Conservation (phyloP, 2,329 filamentous ascomycete genomes). For the Pseudogymnoascus sp. region DNA sequence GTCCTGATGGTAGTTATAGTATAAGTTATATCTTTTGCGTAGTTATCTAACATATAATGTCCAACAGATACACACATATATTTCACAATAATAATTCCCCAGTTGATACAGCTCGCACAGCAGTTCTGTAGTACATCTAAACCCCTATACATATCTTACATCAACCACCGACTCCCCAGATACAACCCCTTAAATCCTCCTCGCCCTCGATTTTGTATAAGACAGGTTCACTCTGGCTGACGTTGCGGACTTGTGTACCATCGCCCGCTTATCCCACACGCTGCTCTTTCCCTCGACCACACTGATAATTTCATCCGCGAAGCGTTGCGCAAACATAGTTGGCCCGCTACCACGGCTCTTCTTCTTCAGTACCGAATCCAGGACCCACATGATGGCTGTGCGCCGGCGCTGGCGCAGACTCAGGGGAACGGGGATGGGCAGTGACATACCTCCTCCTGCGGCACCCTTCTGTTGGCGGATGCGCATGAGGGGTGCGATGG, state of each 20-base stretch:
- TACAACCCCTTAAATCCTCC: neutral
- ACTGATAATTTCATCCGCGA: conserved; percentile 79
- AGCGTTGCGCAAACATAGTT: conserved; percentile 62
- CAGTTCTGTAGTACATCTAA: neutral
- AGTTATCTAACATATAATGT: neutral
- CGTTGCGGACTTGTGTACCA: conserved; percentile 74
- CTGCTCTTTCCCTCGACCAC: conserved; percentile 78
- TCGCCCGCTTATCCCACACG: conserved; percentile 74
- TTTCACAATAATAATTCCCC: neutral
- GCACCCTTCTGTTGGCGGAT: conserved; percentile 68
- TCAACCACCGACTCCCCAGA: neutral
- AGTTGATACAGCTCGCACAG: neutral
- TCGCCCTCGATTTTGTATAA: conserved; percentile 26
- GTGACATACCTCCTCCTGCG: conserved; percentile 74
- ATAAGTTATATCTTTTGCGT: neutral
- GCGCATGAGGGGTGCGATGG: conserved; percentile 78
- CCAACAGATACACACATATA: neutral
- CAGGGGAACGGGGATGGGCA: conserved; percentile 77
- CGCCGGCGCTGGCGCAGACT: conserved; percentile 66
- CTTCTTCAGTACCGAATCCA: conserved; percentile 74
- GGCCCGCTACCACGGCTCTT: conserved; percentile 62
- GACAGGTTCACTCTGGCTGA: conserved; percentile 65
- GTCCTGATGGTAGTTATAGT: neutral
- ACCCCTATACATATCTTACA: conserved; percentile 2
- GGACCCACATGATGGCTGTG: conserved; percentile 78